phyloP scores from a whole-genome alignment of 352 stramenopile species.

The Phytophthora kernoviae region DNA sequence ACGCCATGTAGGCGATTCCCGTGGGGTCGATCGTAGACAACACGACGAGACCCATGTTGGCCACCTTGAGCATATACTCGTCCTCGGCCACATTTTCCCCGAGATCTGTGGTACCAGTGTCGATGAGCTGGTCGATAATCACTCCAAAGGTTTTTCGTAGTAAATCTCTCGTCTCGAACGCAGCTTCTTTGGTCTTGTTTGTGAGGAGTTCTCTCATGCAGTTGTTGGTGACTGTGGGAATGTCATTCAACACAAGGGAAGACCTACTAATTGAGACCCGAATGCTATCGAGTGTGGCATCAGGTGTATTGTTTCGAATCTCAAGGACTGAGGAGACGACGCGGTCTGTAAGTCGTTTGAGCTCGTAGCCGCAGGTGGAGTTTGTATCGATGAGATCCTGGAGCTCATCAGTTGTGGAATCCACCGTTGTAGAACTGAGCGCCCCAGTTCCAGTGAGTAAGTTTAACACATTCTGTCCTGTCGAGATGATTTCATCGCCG shows the following conservation, averaged over 20 bases:
- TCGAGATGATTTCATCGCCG: constrained; percentile 28
- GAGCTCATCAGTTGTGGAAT: constrained; percentile 21
- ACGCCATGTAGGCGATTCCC: constrained; percentile 47
- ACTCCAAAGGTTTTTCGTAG: constrained; percentile 35
- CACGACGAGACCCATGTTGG: constrained; percentile 33
- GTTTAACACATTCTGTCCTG: constrained; percentile 23
- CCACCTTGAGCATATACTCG: constrained; percentile 38
- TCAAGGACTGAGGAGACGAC: constrained; percentile 22
- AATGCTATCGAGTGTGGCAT: constrained; percentile 7
- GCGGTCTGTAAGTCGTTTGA: constrained; percentile 30
- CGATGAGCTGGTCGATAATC: constrained; percentile 33
- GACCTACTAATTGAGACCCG: constrained; percentile 33
- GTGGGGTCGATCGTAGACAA: constrained; percentile 45
- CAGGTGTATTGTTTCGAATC: constrained; percentile 12
- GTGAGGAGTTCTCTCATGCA: constrained; percentile 28
- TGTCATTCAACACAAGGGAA: constrained; percentile 35
- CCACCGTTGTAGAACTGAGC: constrained; percentile 3
- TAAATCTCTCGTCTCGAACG: constrained; percentile 30
- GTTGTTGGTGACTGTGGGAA: constrained; percentile 35
- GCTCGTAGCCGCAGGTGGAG: constrained; percentile 27
- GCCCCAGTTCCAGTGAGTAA: constrained; percentile 20
- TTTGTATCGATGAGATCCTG: constrained; percentile 24
- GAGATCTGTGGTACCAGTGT: constrained; percentile 27
- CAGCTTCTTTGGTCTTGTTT: constrained; percentile 11
- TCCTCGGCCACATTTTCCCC: constrained; percentile 26